Evolutionary conservation across 2,329 filamentous ascomycete species (phyloP), one percentile per base, ranked within the genome.

Genomic region (Trichoderma sp.): DNA sequence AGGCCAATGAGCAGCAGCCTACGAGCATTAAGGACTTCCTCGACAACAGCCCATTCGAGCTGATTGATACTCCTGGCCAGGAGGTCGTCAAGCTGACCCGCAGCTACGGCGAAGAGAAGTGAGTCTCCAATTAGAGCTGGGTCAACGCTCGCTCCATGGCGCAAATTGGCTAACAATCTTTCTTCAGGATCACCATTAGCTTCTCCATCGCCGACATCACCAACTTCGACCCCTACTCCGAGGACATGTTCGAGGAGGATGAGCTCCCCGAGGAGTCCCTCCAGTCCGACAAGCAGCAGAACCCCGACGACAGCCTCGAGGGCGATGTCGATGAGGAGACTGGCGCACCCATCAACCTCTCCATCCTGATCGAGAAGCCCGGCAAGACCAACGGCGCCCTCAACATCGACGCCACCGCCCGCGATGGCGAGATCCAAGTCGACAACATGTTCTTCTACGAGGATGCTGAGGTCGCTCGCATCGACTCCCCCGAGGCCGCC

Each of bases 381-480:
- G 91, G 90, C 85, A 93, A 94, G 82, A 79, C 81, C 27, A 66
- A 79, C 31, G 95, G 96, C 76, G 95, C 95, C 33, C 89, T 99
- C 78, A 92, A 93, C 85, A 92, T 99, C 80, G 95, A 98, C 84
- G 93, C 95, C 76, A 88, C 93, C 76, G 95, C 94, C 38, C 93
- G 97, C 86, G 94, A 98, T 80, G 95, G 95, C 80, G 88, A 92
- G 83, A 93, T 98, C 84, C 88, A 95, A 80, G 93, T 98, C 82
- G 94, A 98, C 83, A 96, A 97, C 86, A 91, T 98, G 81, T 95
- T 93, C 85, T 96, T 95, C 89, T 97, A 95, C 88, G 88, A 91
- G 80, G 92, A 95, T 80, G 88, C 93, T 76, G 92, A 93, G 75
- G 87, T 97, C 78, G 95, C 96, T 59, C 91, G 94, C 83, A 91